A percentile compares a stretch with the other conserved stretches of the same genome.
Evolutionary conservation across 179 eudicot genomes (phyloP).

Genomic region (Gypsophila paniculata): DNA sequence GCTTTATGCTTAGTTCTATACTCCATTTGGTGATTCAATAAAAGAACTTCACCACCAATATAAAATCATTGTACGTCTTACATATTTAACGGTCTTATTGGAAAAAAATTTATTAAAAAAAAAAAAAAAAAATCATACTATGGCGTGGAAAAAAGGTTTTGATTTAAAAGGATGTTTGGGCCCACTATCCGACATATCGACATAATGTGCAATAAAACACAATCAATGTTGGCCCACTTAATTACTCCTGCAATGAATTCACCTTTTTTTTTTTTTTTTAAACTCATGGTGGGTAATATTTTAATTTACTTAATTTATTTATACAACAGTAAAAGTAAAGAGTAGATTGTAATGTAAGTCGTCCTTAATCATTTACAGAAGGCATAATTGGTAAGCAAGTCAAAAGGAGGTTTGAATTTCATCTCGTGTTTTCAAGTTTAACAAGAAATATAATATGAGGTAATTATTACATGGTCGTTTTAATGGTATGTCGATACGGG

Average conservation of each 20-base stretch:
- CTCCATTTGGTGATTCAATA: too few species aligned
- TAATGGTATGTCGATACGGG: too few species aligned
- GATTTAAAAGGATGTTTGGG: constrained; percentile 10
- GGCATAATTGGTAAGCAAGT: constrained; percentile 21
- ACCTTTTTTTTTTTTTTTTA: constrained; percentile 13
- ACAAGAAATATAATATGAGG: too few species aligned
- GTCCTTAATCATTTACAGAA: constrained; percentile 28
- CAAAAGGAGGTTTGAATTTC: constrained; percentile 29
- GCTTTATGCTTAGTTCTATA: too few species aligned
- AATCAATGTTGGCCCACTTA: constrained; percentile 52
- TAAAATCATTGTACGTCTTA: too few species aligned
- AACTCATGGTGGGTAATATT: constrained; percentile 7
- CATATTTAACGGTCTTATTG: too few species aligned
- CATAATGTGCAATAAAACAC: constrained; percentile 44
- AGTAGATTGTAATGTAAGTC: constrained; percentile 31
- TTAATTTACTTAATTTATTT: too few species aligned
- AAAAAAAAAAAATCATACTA: constrained; percentile 14
- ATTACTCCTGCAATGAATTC: constrained; percentile 28
- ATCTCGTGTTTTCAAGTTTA: not conserved
- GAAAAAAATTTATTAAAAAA: too few species aligned
- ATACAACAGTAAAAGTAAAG: constrained; percentile 11
- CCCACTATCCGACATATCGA: constrained; percentile 49
- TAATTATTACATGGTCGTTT: too few species aligned
- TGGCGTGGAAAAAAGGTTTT: constrained; percentile 47
- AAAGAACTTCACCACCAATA: too few species aligned